Evolutionary conservation across 495 filamentous ascomycete genomes (phyloP), one percentile per base, ranked within the genome.

Genomic region (Geoglossum glabrum): DNA sequence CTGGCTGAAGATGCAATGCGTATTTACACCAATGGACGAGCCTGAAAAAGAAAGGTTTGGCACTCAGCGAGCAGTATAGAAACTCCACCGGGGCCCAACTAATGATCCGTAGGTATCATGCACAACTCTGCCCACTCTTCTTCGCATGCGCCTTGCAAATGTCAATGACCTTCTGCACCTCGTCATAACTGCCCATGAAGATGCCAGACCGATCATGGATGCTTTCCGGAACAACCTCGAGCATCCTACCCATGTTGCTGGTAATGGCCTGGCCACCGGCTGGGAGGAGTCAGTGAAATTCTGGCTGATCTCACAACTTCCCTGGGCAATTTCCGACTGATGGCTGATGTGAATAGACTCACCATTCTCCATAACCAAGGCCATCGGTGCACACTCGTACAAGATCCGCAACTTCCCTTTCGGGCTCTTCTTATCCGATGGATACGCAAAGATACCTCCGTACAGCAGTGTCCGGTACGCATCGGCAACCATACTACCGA

Each of bases 331-430:
- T n/a, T 5, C 10, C 10, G 46, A 13, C 46, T 50, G 46, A 23
- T 50, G n/a, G 46, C 10, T 5, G 46, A 50, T n/a, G 25, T 46
- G 6, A 46, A 7, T 3, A 46, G 47, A 76, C 80, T 73, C 66
- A 90, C 86, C 86, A 71, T 98, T 95, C 75, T 98, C 92, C 72
- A 98, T 95, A 23, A 98, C 76, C 89, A 97, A 87, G 6, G 93
- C 93, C 92, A 98, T 98, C 19, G 92, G 92, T 46, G 93, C 92
- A 69, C 92, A 98, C 74, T 98, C 92, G 72, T 98, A 98, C 65
- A 98, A 69, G 63, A 98, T 98, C 61, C 92, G 78, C 64, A 98
- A 77, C 77, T 98, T 98, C 46, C 92, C 92, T 79, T 97, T 98
- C 56, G 87, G 85, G 65, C 85, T 93, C 81, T 98, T 97, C 74